A percentile compares a stretch with the other conserved stretches of the same genome.
Conservation (phyloP, 768 basidiomycete species). For the Agaricus blazei region DNA sequence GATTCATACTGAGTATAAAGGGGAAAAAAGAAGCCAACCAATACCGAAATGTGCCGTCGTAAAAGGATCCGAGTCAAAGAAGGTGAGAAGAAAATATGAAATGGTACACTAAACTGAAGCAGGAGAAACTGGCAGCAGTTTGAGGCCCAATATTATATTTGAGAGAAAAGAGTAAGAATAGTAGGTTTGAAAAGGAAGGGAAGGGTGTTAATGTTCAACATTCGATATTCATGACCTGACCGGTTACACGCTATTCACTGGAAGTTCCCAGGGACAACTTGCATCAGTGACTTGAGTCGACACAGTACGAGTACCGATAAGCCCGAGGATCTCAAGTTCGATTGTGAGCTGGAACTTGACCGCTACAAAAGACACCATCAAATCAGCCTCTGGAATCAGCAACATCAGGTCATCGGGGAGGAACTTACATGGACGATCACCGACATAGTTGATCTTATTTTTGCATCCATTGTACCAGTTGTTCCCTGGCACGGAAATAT, state of each 20-base stretch:
- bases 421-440: slow-evolving; percentile 56
- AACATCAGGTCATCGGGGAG: neutral
- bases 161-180: too few relatives aligned
- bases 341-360: slow-evolving; percentile 64
- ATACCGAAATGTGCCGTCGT: too few relatives aligned
- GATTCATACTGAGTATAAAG: too few relatives aligned
- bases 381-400: slow-evolving; percentile 1
- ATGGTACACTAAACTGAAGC: too few relatives aligned
- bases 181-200: neutral
- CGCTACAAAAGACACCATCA: slow-evolving; percentile 24
- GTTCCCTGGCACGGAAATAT: slow-evolving; percentile 39
- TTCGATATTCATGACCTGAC: neutral
- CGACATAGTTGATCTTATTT: slow-evolving; percentile 47
- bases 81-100: too few relatives aligned
- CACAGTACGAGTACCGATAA: slow-evolving; percentile 45
- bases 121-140: too few relatives aligned
- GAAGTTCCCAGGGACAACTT: slow-evolving; percentile 65
- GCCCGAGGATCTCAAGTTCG: slow-evolving; percentile 65
- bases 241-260: slow-evolving; percentile 44
- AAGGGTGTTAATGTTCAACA: neutral
- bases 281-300: slow-evolving; percentile 57
- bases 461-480: slow-evolving; percentile 78
- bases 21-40: too few relatives aligned
- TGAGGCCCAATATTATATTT: too few relatives aligned
- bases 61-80: too few relatives aligned